A percentile compares a stretch with the other conserved stretches of the same genome.
These are phyloP conservation scores for Globisporangium nunn DNA, from an alignment of 352 stramenopile species.

Conservation along the genomic window DNA sequence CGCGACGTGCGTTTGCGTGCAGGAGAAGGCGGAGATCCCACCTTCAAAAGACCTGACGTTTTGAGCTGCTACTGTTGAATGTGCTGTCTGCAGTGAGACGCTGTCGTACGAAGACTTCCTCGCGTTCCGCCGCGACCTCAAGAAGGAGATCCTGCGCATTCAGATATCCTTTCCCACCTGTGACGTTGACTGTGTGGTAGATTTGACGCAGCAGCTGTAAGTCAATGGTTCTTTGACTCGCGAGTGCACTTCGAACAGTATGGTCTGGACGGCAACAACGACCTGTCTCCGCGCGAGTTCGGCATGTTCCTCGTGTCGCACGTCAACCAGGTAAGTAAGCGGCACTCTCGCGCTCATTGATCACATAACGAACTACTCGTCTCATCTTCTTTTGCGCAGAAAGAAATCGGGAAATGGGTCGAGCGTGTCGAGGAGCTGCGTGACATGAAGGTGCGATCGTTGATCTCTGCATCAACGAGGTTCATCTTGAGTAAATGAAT, in stretches of 20 bases:
- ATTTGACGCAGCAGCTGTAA: neutral
- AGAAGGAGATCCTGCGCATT: conserved; percentile 84
- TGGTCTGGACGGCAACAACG: conserved; percentile 75
- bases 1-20: conserved; percentile 30
- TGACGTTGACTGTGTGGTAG: neutral
- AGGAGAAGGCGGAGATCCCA: too few relatives aligned
- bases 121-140: conserved; percentile 60
- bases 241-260: conserved; percentile 83
- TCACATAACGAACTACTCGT: too few relatives aligned
- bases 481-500: neutral
- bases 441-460: conserved; percentile 33
- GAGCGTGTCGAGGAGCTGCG: conserved; percentile 66
- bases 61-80: neutral
- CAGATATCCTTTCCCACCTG: conserved; percentile 63
- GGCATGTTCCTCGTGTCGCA: conserved; percentile 85
- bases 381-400: conserved; percentile 14
- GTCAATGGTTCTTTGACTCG: conserved; percentile 31
- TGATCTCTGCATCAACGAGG: neutral
- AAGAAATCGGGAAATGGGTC: conserved; percentile 75
- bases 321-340: conserved; percentile 53
- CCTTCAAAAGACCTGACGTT: neutral
- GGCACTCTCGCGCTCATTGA: too few relatives aligned
- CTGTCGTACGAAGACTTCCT: conserved; percentile 82
- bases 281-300: conserved; percentile 76
- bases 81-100: conserved; percentile 31